These are phyloP conservation scores for Erodium texanum DNA, from an alignment of 441 rosid species.

Conservation along the genomic window DNA sequence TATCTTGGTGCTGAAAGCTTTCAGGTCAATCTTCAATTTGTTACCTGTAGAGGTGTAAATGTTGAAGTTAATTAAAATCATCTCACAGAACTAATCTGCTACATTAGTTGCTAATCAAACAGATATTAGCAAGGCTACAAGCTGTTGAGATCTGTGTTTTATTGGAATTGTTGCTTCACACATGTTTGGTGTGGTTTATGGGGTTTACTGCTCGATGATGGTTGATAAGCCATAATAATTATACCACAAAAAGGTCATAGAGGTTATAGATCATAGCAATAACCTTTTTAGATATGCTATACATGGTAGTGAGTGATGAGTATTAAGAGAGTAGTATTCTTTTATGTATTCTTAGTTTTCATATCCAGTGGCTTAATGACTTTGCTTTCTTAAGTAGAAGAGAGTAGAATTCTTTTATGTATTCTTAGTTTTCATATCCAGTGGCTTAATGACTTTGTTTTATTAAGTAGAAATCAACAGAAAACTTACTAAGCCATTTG, in stretches of 20 bases:
- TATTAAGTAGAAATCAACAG: too few relatives aligned
- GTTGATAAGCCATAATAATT: background rate
- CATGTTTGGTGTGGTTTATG: too few relatives aligned
- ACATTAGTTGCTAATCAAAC: background rate
- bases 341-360: too few relatives aligned
- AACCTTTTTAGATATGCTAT: background rate
- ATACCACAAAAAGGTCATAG: background rate
- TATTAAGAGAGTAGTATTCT: background rate
- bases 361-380: too few relatives aligned
- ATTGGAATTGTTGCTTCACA: background rate
- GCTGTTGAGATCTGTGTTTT: too few relatives aligned
- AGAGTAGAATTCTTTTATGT: background rate
- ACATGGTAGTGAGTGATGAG: background rate
- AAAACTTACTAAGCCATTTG: too few relatives aligned
- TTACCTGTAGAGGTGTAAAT: background rate
- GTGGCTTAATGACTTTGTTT: too few relatives aligned
- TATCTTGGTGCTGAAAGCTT: constrained; percentile 84
- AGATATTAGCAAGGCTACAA: too few relatives aligned
- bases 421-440: too few relatives aligned
- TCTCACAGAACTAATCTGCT: background rate
- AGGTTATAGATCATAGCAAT: background rate
- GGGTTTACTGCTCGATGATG: background rate
- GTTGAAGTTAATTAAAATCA: background rate
- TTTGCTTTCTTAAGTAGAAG: too few relatives aligned
- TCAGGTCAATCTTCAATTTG: constrained; percentile 44